phyloP scores from a whole-genome alignment of 441 rosid species.

The Eruca vesicaria region DNA sequence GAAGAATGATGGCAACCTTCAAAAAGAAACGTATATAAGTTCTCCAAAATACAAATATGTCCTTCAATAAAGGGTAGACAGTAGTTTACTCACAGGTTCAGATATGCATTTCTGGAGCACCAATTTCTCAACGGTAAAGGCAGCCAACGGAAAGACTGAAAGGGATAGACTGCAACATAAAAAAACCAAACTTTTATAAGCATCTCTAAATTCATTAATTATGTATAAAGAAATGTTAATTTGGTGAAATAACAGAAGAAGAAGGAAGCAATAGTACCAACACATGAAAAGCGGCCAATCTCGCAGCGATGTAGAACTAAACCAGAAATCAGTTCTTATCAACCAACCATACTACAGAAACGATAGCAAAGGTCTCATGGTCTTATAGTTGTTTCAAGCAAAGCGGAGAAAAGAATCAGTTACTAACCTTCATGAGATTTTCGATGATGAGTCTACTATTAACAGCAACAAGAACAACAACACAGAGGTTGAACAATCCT shows the following conservation, averaged over 20 bases:
- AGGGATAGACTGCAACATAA: slow-evolving; percentile 70
- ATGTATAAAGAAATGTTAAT: not conserved
- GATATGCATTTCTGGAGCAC: slow-evolving; percentile 56
- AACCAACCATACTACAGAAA: slow-evolving; percentile 92
- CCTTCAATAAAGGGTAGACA: not conserved
- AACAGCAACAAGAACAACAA: slow-evolving; percentile 95
- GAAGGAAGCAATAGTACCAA: slow-evolving; percentile 50
- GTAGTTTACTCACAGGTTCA: slow-evolving; percentile 58
- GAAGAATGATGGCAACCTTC: slow-evolving; percentile 71
- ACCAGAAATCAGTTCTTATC: slow-evolving; percentile 88
- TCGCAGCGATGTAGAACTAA: slow-evolving; percentile 81
- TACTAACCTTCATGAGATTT: slow-evolving; percentile 90
- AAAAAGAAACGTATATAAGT: not conserved
- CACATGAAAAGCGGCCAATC: slow-evolving; percentile 99
- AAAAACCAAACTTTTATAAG: not conserved
- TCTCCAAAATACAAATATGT: not conserved
- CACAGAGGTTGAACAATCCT: slow-evolving; percentile 96
- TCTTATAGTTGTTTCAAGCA: not conserved
- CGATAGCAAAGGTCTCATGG: not conserved
- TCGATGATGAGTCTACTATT: slow-evolving; percentile 98
- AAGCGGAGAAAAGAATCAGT: not conserved
- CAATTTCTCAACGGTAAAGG: slow-evolving; percentile 77
- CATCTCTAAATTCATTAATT: slow-evolving; percentile 1
- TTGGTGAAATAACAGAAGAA: too few relatives aligned
- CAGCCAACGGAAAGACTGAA: slow-evolving; percentile 73